Evolutionary conservation across 2,329 filamentous ascomycete genomes (phyloP).

Genomic region (Phyllosticta paracitricarpa): DNA sequence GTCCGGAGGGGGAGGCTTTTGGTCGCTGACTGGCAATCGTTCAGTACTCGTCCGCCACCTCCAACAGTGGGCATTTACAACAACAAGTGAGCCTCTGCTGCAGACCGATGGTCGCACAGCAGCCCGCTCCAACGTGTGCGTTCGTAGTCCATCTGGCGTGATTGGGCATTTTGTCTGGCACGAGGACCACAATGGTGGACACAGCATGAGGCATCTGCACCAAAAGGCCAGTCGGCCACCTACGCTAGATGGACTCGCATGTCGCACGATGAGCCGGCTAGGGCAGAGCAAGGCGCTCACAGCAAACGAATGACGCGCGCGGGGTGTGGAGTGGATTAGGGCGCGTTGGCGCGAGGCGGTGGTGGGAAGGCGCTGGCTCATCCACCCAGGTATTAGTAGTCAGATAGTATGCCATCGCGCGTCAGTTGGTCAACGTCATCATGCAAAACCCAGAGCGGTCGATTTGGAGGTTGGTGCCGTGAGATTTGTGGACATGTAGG

Average conservation of each 20-base stretch:
- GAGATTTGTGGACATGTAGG: neutral
- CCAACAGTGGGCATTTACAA: neutral
- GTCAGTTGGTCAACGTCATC: neutral
- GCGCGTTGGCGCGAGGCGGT: neutral
- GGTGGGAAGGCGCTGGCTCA: neutral
- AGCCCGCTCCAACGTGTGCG: neutral
- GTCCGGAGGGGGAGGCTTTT: neutral
- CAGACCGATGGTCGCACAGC: neutral
- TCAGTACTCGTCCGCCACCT: neutral
- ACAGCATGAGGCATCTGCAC: neutral
- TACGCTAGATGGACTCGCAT: neutral
- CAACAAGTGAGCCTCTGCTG: neutral
- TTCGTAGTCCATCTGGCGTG: neutral
- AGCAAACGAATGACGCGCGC: neutral
- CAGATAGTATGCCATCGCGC: neutral
- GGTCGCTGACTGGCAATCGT: neutral
- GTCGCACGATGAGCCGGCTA: neutral
- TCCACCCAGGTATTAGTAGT: neutral
- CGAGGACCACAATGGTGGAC: neutral
- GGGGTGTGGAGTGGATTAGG: neutral
- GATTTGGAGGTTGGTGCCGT: neutral
- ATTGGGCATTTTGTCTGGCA: neutral
- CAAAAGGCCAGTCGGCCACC: neutral
- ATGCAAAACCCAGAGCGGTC: neutral
- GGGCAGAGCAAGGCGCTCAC: neutral